Conservation (phyloP, 768 basidiomycete genomes). For the Agaricus sinodeliciosus region DNA sequence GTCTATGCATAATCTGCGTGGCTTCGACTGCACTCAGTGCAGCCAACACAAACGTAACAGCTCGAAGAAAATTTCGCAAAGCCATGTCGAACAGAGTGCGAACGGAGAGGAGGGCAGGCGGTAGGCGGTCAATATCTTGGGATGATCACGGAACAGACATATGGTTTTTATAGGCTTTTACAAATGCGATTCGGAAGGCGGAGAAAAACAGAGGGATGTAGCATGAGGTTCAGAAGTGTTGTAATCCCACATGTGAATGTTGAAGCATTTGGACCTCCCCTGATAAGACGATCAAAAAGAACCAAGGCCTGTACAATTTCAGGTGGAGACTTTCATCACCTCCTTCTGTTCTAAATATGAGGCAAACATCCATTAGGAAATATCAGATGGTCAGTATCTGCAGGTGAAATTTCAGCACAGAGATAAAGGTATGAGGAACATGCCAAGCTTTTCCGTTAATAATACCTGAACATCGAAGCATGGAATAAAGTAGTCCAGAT, state of each 20-base stretch:
- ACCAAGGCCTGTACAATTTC: neutral
- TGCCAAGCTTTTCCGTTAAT: neutral
- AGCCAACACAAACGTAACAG: conserved; percentile 21
- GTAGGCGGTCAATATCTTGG: neutral
- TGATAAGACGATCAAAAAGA: neutral
- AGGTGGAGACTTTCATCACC: too few species aligned
- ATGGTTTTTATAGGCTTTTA: conserved; percentile 1
- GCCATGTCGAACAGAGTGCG: conserved; percentile 11
- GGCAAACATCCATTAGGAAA: too few species aligned
- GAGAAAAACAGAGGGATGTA: neutral
- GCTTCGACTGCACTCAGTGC: conserved; percentile 22
- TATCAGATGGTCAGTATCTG: too few species aligned
- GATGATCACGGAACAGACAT: neutral
- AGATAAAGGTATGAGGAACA: neutral
- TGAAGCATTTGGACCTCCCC: neutral
- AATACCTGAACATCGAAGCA: neutral
- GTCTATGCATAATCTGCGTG: conserved; percentile 51
- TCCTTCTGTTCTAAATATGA: too few species aligned
- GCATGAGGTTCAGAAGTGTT: neutral
- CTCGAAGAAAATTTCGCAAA: conserved; percentile 15
- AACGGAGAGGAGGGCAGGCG: neutral
- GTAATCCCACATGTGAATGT: neutral
- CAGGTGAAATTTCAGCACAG: neutral
- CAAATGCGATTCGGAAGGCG: neutral
- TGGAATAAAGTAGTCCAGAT: neutral